A percentile compares a stretch with the other conserved stretches of the same genome.
phyloP scores from a whole-genome alignment of 148 eudicot species.

The Rhododendron griersonianum region DNA sequence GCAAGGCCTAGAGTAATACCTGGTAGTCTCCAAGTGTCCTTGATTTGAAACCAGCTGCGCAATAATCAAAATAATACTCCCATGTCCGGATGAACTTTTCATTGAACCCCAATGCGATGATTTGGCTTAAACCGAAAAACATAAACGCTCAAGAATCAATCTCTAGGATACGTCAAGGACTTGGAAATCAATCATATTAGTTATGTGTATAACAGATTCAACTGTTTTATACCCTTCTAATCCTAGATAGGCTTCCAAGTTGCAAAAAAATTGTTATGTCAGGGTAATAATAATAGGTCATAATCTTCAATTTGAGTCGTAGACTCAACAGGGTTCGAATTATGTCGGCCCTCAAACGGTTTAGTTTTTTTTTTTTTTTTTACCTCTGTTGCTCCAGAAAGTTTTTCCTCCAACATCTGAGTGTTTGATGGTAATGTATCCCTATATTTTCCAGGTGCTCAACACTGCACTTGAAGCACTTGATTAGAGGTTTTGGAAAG shows the following conservation, averaged over 20 bases:
- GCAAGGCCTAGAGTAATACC: conserved; percentile 28
- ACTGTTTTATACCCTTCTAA: neutral
- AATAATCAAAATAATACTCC: conserved; percentile 87
- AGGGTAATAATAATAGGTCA: no score
- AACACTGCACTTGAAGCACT: conserved; percentile 37
- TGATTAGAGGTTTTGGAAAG: neutral
- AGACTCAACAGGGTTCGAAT: neutral
- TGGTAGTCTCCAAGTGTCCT: conserved; percentile 70
- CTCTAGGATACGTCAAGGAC: neutral
- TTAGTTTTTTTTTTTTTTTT: neutral
- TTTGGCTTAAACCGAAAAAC: conserved; percentile 34
- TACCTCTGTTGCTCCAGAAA: conserved; percentile 58
- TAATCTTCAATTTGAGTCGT: neutral
- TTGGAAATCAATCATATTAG: neutral
- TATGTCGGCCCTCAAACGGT: neutral
- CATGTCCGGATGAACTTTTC: conserved; percentile 82
- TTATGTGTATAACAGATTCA: neutral
- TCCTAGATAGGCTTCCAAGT: neutral
- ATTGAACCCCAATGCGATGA: conserved; percentile 60
- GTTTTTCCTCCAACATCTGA: conserved; percentile 61
- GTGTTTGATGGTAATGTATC: conserved; percentile 63
- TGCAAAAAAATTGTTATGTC: neutral
- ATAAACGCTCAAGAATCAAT: neutral
- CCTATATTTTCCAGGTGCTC: conserved; percentile 81
- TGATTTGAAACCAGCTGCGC: conserved; percentile 80